Base-by-base conservation (phyloP, 1,284 basidiomycete species). In the Papiliotrema nemorosa region DNA sequence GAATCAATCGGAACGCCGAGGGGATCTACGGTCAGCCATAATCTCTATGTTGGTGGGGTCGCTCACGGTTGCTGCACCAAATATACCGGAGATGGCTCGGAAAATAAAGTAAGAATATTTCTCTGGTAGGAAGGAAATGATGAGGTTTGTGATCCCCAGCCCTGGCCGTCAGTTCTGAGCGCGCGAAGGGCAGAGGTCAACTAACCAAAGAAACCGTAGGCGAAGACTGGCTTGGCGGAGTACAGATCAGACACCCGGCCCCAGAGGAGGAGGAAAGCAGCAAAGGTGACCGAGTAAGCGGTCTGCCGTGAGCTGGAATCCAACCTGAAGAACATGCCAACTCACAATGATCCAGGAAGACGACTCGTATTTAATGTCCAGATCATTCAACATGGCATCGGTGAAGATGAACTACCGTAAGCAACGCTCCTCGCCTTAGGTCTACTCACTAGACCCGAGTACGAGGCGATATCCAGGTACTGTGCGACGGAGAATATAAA, bases 261-360 rank as follows among this genome's bases (percentile, higher is more conserved):
- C 61, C 64, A 69, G 54, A 66, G 55, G 20, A 69, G 55, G 10
- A 66, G 57, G 54, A 68, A 68, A 1, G 67, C 54, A 0, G 70
- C 60, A 37, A 74, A 74, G 0, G 70, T 69, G 16, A 72, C 63
- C 0, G 63, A 52, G 53, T 71, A 74, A 2, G 63, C 49, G 5
- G 62, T 69, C 62, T 63, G 3, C 5, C 18, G 26, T 37, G n/a
- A 50, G 45, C 18, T 37, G 9, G 26, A 22, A 14, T 3, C 13
- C 24, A 18, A 5, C 6, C 29, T 25, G 22, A 18, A 9, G 21
- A 36, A 27, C 21, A 2, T 21, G 43, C 9, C 16, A 12, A 47
- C 53, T 53, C 31, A 53, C 51, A 13, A 50, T 50, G 20, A 50
- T 39, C 49, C 49, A 50, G 12, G 26, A 33, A 5, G 47, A 39